Conservation (phyloP, 2,329 filamentous ascomycete genomes). For the Periglandula ipomoeae region DNA sequence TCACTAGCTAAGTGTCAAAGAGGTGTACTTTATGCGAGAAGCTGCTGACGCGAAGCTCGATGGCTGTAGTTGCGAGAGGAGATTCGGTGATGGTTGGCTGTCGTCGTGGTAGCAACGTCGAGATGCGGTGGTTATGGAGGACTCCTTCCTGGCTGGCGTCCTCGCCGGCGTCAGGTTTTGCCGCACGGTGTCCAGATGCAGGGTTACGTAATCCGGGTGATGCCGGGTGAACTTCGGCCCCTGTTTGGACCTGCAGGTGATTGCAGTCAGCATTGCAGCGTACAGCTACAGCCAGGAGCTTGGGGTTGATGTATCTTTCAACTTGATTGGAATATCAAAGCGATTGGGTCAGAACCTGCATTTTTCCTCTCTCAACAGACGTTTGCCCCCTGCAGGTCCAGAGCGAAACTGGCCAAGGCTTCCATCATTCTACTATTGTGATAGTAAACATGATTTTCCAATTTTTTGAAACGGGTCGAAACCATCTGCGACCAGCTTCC, state of each 20-base stretch:
- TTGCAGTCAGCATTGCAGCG: neutral
- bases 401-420: too few relatives aligned
- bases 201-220: slow-evolving; percentile 6
- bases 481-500: too few relatives aligned
- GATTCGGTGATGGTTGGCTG: slow-evolving; percentile 16
- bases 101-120: slow-evolving; percentile 12
- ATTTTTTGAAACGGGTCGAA: too few relatives aligned
- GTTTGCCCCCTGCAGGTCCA: too few relatives aligned
- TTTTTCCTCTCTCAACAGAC: too few relatives aligned
- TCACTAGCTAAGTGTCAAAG: slow-evolving; percentile 10
- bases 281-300: too few relatives aligned
- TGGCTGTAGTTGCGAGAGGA: slow-evolving; percentile 12
- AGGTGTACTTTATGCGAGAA: slow-evolving; percentile 3
- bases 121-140: slow-evolving; percentile 26
- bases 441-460: too few relatives aligned
- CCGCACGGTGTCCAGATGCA: slow-evolving; percentile 15
- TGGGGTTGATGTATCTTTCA: too few relatives aligned
- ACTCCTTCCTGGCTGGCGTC: slow-evolving; percentile 28
- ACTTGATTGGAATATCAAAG: too few relatives aligned
- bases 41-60: slow-evolving; percentile 3
- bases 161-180: slow-evolving; percentile 34
- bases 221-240: slow-evolving; percentile 3
- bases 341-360: too few relatives aligned
- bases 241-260: neutral
- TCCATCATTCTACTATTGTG: too few relatives aligned